phyloP scores from a whole-genome alignment of 176 grass and related monocot genomes.

The Paspalum notatum region DNA sequence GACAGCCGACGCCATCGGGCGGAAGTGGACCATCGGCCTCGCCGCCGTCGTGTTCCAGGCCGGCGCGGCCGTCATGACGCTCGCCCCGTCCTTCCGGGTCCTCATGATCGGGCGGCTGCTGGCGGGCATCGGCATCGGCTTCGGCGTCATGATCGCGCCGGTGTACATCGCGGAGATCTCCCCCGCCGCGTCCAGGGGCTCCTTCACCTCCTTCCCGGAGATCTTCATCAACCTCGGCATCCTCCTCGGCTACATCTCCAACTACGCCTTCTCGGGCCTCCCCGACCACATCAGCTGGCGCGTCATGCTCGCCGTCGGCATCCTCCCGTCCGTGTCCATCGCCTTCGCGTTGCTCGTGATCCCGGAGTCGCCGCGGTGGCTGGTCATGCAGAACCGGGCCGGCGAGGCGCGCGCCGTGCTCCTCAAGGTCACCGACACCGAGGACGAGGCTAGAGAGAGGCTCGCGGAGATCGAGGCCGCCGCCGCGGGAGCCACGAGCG shows the following conservation, averaged over 20 bases:
- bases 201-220: conserved; percentile 79
- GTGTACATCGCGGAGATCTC: conserved; percentile 94
- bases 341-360: conserved; percentile 74
- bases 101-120: conserved; percentile 78
- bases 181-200: conserved; percentile 55
- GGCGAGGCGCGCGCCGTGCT: conserved; percentile 66
- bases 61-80: conserved; percentile 69
- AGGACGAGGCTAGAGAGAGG: conserved; percentile 56
- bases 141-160: conserved; percentile 79
- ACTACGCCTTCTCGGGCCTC: conserved; percentile 77
- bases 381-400: conserved; percentile 58
- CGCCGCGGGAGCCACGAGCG: conserved; percentile 16
- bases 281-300: conserved; percentile 78
- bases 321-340: conserved; percentile 73
- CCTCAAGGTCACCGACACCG: conserved; percentile 50
- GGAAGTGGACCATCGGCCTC: conserved; percentile 82
- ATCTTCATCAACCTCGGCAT: conserved; percentile 93
- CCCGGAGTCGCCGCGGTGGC: conserved; percentile 84
- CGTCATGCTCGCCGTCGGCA: conserved; percentile 86
- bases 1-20: conserved; percentile 68
- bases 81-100: conserved; percentile 67
- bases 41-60: conserved; percentile 72
- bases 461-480: conserved; percentile 71
- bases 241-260: conserved; percentile 84
- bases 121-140: conserved; percentile 81